Evolutionary conservation across 2,329 filamentous ascomycete genomes (phyloP).

Genomic region (Ophidiomyces ophidiicola): DNA sequence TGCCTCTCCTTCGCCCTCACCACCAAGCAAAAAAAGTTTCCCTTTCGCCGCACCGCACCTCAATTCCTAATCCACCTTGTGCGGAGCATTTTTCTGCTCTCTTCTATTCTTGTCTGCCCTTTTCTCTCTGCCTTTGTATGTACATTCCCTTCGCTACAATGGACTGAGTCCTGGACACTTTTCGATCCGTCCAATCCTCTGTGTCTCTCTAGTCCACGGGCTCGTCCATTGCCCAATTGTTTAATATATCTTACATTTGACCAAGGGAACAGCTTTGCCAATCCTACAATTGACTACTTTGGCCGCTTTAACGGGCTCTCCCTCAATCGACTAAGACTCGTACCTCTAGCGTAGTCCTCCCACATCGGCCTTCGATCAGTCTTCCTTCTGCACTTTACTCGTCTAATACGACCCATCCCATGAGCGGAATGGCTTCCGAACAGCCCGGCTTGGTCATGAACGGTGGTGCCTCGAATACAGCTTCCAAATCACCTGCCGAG

Average conservation of each 20-base stretch:
- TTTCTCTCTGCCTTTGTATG: background rate
- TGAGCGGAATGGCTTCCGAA: slow-evolving; percentile 9
- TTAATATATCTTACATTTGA: background rate
- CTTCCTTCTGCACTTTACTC: background rate
- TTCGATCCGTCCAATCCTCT: background rate
- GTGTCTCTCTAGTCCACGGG: background rate
- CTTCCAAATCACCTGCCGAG: slow-evolving; percentile 38
- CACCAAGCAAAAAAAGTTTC: slow-evolving; percentile 4
- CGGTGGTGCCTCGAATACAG: slow-evolving; percentile 3
- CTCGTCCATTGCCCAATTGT: slow-evolving; percentile 3
- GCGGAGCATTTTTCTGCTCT: background rate
- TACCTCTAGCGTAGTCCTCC: too few species aligned
- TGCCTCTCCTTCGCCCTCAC: slow-evolving; percentile 8
- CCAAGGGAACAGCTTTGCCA: too few species aligned
- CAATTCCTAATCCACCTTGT: background rate
- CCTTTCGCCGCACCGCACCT: background rate
- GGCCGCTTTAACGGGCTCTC: too few species aligned
- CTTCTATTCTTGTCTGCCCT: background rate
- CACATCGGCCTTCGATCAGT: background rate
- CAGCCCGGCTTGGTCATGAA: slow-evolving; percentile 12
- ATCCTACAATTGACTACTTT: too few species aligned
- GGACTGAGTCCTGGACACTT: slow-evolving; percentile 2
- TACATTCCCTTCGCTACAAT: slow-evolving; percentile 4
- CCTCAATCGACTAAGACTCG: too few species aligned
- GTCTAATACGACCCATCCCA: background rate